Base-by-base conservation (phyloP, 179 eudicot species). In the Corrigiola litoralis region DNA sequence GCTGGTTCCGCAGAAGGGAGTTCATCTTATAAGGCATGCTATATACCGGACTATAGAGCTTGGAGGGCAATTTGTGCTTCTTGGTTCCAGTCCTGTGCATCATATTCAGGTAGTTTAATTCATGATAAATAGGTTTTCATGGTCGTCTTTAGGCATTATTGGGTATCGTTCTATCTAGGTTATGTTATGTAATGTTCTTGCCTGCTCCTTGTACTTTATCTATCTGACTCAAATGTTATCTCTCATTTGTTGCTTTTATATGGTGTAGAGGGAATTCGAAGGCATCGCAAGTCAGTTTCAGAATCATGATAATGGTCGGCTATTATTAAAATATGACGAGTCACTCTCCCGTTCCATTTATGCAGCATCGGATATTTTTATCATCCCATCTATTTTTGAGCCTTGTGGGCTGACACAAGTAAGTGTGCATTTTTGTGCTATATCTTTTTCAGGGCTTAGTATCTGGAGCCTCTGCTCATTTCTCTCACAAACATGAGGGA, bases 401-500 rank as follows among this genome's bases (percentile, higher is more conserved):
- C 98, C 98, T 65, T 92, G 98, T 71, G 98, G 98, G 74, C 87
- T 92, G 67, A 92, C 98, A 66, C 98, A 92, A 97, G 98, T 92
- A 82, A 17, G 29, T 34, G 41, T 31, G 6, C n/a, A 57, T 47
- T 54, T 73, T 40, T 12, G 40, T 46, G 34, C 12, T 34, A 29
- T 38, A 54, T 47, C 23, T 27, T 24, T 65, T 44, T 65, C 60
- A 48, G 65, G 28, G 48, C 6, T 51, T 70, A 5, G 12, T 55
- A 25, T 34, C 48, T 12, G 49, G 25, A 18, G 65, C 41, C 31
- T 24, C 37, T 55, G 38, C 34, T 24, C 18, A 13, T 55, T 44
- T 17, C 16, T 53, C 31, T 53, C n/a, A n/a, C n/a, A n/a, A n/a
- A n/a, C 13, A 38, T 9, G 44, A 38, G 44, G 44, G 44, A n/a